Percentiles rank a stretch among this genome's conserved stretches.
These are phyloP conservation scores for Rhexocercosporidium sp. DNA, from an alignment of 2,329 filamentous ascomycete genomes.

Conservation along the genomic window DNA sequence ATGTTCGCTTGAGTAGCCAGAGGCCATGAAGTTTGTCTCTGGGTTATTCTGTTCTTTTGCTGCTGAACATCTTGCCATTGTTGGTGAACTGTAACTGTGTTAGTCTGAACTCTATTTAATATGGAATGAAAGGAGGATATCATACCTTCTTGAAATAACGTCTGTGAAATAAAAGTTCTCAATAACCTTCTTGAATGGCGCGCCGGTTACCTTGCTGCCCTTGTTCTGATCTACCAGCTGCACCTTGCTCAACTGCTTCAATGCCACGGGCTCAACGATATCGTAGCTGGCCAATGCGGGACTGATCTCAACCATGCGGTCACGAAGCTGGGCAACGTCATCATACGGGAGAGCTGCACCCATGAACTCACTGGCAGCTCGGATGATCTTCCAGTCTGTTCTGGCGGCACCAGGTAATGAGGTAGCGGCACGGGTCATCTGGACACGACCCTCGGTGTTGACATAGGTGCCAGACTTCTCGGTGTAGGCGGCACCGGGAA, in stretches of 20 bases:
- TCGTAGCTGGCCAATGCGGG: conserved; percentile 90
- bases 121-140: not conserved
- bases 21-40: conserved; percentile 79
- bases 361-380: conserved; percentile 89
- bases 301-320: conserved; percentile 94
- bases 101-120: conserved; percentile 17
- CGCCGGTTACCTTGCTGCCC: conserved; percentile 74
- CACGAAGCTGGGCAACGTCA: conserved; percentile 84
- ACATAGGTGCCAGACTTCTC: conserved; percentile 96
- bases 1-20: conserved; percentile 54
- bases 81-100: conserved; percentile 73
- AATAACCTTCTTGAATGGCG: conserved; percentile 81
- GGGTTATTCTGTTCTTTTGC: conserved; percentile 84
- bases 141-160: conserved; percentile 91
- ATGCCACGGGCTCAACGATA: conserved; percentile 80
- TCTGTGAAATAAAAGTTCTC: conserved; percentile 99
- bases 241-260: conserved; percentile 82
- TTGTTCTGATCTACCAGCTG: conserved; percentile 97
- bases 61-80: conserved; percentile 96
- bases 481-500: conserved; percentile 94
- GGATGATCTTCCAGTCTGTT: conserved; percentile 99
- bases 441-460: conserved; percentile 96
- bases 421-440: conserved; percentile 90
- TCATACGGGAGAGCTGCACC: conserved; percentile 89
- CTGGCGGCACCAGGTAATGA: conserved; percentile 86